Conservation (phyloP, 495 filamentous ascomycete species). For the Penicillium mononematosum region DNA sequence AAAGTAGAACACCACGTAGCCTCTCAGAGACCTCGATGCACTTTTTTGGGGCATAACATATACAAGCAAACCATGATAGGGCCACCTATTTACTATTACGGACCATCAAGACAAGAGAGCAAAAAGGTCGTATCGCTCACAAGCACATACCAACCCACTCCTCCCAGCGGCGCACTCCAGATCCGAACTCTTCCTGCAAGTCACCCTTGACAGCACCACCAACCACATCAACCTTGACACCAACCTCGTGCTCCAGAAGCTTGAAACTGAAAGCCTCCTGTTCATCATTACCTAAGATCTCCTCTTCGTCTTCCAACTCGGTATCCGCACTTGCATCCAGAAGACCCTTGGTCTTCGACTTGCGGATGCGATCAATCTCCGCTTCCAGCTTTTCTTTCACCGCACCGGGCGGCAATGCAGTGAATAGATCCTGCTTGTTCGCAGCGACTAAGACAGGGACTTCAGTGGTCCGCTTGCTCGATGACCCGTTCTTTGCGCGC, state of each 20-base stretch:
- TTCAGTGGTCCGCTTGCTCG: constrained; percentile 56
- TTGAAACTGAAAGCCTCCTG: constrained; percentile 74
- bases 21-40: constrained; percentile 1
- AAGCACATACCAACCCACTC: constrained; percentile 73
- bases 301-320: constrained; percentile 71
- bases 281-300: constrained; percentile 74
- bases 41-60: constrained; percentile 1
- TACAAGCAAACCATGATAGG: constrained; percentile 6
- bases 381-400: constrained; percentile 74
- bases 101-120: neutral
- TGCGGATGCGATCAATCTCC: constrained; percentile 78
- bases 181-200: constrained; percentile 51
- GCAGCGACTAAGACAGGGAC: constrained; percentile 81
- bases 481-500: constrained; percentile 54
- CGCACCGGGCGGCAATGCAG: constrained; percentile 76
- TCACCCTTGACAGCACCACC: constrained; percentile 76
- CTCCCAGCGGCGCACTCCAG: constrained; percentile 78
- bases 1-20: constrained; percentile 1
- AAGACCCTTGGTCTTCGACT: constrained; percentile 74
- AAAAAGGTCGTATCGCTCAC: constrained; percentile 29
- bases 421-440: constrained; percentile 96
- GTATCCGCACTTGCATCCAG: constrained; percentile 60
- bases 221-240: constrained; percentile 68
- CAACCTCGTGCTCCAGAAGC: constrained; percentile 77
- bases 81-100: constrained; percentile 3